Evolutionary conservation across 352 stramenopile species (phyloP), one percentile per base, ranked within the genome.

Genomic region (Phytophthora pini): DNA sequence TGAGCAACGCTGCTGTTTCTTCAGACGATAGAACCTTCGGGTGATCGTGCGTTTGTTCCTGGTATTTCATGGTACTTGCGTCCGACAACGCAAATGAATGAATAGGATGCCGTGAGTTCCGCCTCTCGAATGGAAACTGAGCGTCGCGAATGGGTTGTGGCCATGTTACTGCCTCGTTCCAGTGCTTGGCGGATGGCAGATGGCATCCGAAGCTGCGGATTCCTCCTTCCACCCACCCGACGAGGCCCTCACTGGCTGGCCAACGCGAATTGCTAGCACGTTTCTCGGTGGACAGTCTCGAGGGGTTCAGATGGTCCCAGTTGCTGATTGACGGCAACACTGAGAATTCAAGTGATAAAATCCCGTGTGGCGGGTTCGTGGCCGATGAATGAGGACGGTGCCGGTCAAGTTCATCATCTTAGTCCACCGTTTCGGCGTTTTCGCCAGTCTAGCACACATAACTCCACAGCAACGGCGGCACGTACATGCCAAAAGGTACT

Each of bases 1-100:
- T 77, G 20, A 73, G 51, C 1, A 77, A 43, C 6, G 59, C 69
- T 11, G 59, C 59, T 4, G 59, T 60, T 20, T 77, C 65, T 71
- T 74, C 65, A 9, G 46, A 47, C 24, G 54, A 70, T 24, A 77
- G 40, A 44, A 54, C 53, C 13, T 62, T 44, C 2, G 36, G 36
- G 17, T 41, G 9, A 24, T 41, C 44, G 3, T 51, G 36, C 9
- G 44, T 26, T 24, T 45, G 45, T 32, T 53, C 52, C 32, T 53
- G 36, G 31, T 13, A 36, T 50, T 67, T 71, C 67, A 74, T 74
- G 13, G 29, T 32, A 13, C 9, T 20, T 54, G 44, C 29, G 56
- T 52, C 15, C 47, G 13, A 26, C 22, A 40, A 51, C 11, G 60
- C 31, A 41, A 74, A 38, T 43, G 45, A 12, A 54, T 11, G 11